Evolutionary conservation across 257 asterid species (phyloP).

Genomic region (Nemophila menziesii): DNA sequence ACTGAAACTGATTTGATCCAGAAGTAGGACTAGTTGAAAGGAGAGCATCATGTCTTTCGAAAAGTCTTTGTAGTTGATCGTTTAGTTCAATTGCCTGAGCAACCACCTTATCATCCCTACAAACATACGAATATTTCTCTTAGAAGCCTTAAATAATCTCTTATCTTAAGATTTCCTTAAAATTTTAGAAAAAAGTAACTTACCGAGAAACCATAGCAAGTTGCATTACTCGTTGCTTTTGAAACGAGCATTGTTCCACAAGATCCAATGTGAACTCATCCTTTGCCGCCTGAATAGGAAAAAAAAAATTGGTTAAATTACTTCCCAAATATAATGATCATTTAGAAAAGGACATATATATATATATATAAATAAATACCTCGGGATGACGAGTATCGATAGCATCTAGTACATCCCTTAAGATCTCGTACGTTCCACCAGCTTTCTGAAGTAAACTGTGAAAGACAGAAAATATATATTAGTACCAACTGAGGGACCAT

Average conservation of each 20-base stretch:
- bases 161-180: too few relatives aligned
- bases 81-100: constrained; percentile 72
- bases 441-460: constrained; percentile 83
- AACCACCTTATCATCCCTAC: constrained; percentile 42
- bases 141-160: too few relatives aligned
- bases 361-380: too few relatives aligned
- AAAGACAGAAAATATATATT: constrained; percentile 1
- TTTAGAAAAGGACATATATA: too few relatives aligned
- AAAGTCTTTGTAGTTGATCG: constrained; percentile 72
- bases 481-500: too few relatives aligned
- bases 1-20: constrained; percentile 33
- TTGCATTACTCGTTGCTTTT: constrained; percentile 31
- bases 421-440: constrained; percentile 70
- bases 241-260: constrained; percentile 33
- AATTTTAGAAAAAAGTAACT: too few relatives aligned
- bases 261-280: constrained; percentile 92
- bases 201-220: constrained; percentile 65
- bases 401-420: constrained; percentile 78
- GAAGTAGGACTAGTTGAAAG: constrained; percentile 39
- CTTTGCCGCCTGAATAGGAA: too few relatives aligned
- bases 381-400: constrained; percentile 59
- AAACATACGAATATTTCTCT: too few relatives aligned
- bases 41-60: constrained; percentile 72
- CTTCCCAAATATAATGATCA: too few relatives aligned
- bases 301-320: too few relatives aligned